These are phyloP conservation scores for Trichoderma reesei DNA, from an alignment of 495 filamentous ascomycete species.

Conservation along the genomic window DNA sequence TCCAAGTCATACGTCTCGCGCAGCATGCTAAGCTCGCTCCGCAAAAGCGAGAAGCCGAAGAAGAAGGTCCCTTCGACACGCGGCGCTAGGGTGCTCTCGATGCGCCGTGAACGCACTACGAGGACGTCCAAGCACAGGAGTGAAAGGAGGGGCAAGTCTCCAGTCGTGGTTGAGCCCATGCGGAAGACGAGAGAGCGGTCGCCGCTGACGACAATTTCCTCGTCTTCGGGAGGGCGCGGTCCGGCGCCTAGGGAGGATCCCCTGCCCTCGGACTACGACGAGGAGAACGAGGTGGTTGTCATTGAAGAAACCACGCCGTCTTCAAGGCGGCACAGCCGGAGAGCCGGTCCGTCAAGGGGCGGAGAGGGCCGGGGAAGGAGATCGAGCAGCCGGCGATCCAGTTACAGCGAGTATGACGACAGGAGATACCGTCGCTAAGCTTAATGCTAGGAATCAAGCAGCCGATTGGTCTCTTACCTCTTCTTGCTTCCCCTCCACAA, in stretches of 20 bases:
- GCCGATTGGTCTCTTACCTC: background rate
- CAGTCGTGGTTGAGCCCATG: constrained; percentile 22
- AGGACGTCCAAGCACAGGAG: constrained; percentile 4
- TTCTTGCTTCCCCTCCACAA: background rate
- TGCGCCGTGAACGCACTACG: constrained; percentile 20
- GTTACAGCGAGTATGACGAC: constrained; percentile 9
- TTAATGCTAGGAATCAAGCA: background rate
- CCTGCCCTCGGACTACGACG: constrained; percentile 14
- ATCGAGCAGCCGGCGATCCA: background rate
- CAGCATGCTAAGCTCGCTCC: constrained; percentile 13
- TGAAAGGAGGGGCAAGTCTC: constrained; percentile 11
- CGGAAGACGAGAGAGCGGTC: constrained; percentile 10
- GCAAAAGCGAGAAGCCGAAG: constrained; percentile 3
- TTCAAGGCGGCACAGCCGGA: constrained; percentile 21
- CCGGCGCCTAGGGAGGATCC: constrained; percentile 17
- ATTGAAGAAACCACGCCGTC: constrained; percentile 34
- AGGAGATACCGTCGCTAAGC: constrained; percentile 5
- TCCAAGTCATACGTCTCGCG: constrained; percentile 28
- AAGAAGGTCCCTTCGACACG: constrained; percentile 11
- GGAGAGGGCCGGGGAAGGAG: background rate
- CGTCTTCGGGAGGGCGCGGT: constrained; percentile 22
- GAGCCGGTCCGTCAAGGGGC: constrained; percentile 20
- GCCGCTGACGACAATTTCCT: constrained; percentile 23
- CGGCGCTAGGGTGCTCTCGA: constrained; percentile 27
- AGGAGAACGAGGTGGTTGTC: constrained; percentile 36